Base-by-base conservation (phyloP, 2,329 filamentous ascomycete species). In the Aspergillus alliaceus region DNA sequence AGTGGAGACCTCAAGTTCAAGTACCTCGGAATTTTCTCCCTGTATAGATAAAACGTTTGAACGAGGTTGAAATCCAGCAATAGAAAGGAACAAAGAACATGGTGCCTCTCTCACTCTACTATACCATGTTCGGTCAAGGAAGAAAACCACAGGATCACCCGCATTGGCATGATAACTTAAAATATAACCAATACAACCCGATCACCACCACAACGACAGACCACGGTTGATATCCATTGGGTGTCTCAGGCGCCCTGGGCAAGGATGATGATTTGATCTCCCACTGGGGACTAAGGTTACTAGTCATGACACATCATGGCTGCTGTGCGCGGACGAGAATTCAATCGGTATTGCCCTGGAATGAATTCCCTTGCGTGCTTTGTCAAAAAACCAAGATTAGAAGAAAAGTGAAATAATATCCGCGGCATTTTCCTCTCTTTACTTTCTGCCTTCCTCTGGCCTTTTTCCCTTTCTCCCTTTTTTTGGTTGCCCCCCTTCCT, bases 121-220 rank as follows among this genome's bases (percentile, higher is more conserved):
- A 31, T n/a, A 31, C 27, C 15, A 18, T 2, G 25, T 47, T 47
- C 15, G 25, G 44, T 11, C 44, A 31, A 44, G 27, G 25, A 31
- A 31, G 44, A 25, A 6, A 12, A 39, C n/a, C 6, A 44, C 40
- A 18, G 40, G 44, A 47, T 47, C 44, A 47, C 44, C 44, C 18
- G 44, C 44, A 47, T 47, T 47, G 25, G n/a, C 44, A 47, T 25
- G 44, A 47, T 47, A 47, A 47, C 44, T 47, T 47, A 47, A 46
- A 47, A 20, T 29, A 47, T 29, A 29, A 18, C 44, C 44, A 29
- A 47, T 47, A 12, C 44, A 15, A 31, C 12, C 25, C 15, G 44
- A 47, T 22, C 25, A 31, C 24, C 15, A 15, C 25, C 15, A 15
- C 9, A 14, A 47, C n/a, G 25, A 15, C 15, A 6, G 44, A 47